phyloP scores from a whole-genome alignment of 352 stramenopile species.

The Phytopythium cucurbitacearum region DNA sequence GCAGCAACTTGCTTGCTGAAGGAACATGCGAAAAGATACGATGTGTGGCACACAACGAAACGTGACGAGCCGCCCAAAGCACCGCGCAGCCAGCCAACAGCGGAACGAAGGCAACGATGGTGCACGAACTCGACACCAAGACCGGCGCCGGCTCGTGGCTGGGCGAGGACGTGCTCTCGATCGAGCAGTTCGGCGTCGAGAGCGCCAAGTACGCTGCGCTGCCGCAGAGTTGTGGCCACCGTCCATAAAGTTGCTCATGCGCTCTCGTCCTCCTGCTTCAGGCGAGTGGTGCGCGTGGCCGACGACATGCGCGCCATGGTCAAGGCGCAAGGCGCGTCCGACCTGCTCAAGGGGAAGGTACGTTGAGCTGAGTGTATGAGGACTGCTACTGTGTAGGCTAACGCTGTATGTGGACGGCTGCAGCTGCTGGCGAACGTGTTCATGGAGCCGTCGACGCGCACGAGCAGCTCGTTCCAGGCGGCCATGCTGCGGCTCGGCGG shows the following conservation, averaged over 20 bases:
- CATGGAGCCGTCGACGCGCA: slow-evolving; percentile 98
- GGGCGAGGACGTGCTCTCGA: slow-evolving; percentile 73
- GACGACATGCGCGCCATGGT: slow-evolving; percentile 86
- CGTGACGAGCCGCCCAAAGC: not conserved
- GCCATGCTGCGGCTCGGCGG: slow-evolving; percentile 97
- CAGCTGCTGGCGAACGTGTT: slow-evolving; percentile 96
- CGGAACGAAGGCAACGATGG: slow-evolving; percentile 13
- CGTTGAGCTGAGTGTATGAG: not conserved
- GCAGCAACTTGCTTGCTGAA: no score
- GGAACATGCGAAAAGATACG: no score
- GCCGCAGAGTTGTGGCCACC: no score
- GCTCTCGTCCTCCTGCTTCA: slow-evolving; percentile 14
- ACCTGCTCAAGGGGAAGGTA: slow-evolving; percentile 85
- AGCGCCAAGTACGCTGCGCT: slow-evolving; percentile 50
- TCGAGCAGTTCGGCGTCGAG: slow-evolving; percentile 70
- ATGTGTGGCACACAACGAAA: no score
- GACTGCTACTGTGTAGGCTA: not conserved
- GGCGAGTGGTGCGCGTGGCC: slow-evolving; percentile 64
- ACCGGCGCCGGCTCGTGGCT: slow-evolving; percentile 51
- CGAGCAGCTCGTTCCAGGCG: slow-evolving; percentile 96
- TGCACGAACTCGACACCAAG: slow-evolving; percentile 50
- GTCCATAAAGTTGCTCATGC: not conserved
- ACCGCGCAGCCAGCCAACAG: slow-evolving; percentile 5
- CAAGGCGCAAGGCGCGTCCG: slow-evolving; percentile 56
- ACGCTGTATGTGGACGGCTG: slow-evolving; percentile 4